A percentile compares a stretch with the other conserved stretches of the same genome.
Conservation (phyloP, 1,284 basidiomycete genomes). For the Heterobasidion annosum region DNA sequence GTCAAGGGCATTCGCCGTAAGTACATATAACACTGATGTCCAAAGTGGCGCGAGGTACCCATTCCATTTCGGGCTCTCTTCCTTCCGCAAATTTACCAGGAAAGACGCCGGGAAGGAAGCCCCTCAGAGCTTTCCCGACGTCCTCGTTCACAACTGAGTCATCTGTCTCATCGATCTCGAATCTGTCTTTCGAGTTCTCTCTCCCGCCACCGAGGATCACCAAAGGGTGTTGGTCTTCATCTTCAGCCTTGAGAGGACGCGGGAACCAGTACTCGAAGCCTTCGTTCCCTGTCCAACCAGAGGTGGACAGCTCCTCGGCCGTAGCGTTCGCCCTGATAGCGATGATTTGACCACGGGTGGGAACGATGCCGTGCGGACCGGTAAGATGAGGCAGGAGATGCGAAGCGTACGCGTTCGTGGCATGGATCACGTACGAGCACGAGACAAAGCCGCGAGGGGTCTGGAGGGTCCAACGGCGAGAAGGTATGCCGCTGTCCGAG, state of each 20-base stretch:
- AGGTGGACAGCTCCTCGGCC: conserved; percentile 20
- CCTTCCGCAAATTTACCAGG: conserved; percentile 35
- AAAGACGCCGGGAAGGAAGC: conserved; percentile 53
- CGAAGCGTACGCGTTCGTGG: conserved; percentile 72
- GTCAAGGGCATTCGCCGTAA: background rate
- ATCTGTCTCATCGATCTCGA: conserved; percentile 50
- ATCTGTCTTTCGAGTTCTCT: conserved; percentile 29
- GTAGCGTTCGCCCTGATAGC: conserved; percentile 45
- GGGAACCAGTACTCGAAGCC: conserved; percentile 77
- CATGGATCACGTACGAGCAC: conserved; percentile 63
- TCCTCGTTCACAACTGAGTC: conserved; percentile 44
- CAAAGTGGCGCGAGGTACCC: conserved; percentile 33
- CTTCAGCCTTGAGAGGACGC: conserved; percentile 34
- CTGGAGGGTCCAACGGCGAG: conserved; percentile 35
- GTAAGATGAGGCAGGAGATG: conserved; percentile 53
- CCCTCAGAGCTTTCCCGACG: conserved; percentile 41
- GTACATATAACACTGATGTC: background rate
- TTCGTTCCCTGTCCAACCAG: conserved; percentile 25
- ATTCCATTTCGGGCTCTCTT: conserved; percentile 60
- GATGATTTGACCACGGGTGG: conserved; percentile 67
- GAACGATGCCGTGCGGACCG: conserved; percentile 50
- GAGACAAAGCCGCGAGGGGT: conserved; percentile 52
- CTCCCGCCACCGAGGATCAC: conserved; percentile 72
- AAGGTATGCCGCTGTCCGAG: background rate
- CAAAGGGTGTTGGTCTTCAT: conserved; percentile 33